These are phyloP conservation scores for Phytophthora vignae DNA, from an alignment of 352 stramenopile species.

Conservation along the genomic window DNA sequence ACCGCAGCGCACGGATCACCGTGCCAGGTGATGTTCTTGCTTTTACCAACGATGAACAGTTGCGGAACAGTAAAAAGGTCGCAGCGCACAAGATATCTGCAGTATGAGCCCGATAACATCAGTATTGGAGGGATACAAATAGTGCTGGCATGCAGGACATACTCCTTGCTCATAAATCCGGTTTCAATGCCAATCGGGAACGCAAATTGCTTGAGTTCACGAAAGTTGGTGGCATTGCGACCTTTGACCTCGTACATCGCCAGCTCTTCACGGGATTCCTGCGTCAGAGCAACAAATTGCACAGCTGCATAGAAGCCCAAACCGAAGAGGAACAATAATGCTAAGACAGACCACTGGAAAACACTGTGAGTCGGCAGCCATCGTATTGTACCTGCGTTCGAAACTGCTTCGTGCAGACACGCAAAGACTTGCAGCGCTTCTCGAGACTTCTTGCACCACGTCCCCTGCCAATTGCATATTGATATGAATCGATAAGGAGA, in stretches of 20 bases:
- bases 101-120: conserved; percentile 10
- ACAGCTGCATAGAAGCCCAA: conserved; percentile 37
- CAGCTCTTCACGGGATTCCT: conserved; percentile 73
- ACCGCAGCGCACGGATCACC: conserved; percentile 44
- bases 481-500: neutral
- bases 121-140: neutral
- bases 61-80: conserved; percentile 62
- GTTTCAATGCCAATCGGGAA: conserved; percentile 79
- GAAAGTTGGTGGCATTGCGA: conserved; percentile 61
- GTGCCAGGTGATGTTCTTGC: conserved; percentile 67
- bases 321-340: conserved; percentile 11
- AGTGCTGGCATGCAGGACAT: conserved; percentile 11
- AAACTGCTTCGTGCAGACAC: conserved; percentile 46
- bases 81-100: conserved; percentile 72
- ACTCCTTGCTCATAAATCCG: conserved; percentile 77
- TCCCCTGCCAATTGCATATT: conserved; percentile 43
- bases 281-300: conserved; percentile 73
- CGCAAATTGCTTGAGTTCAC: conserved; percentile 52
- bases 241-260: conserved; percentile 70
- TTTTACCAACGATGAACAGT: conserved; percentile 70
- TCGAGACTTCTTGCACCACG: conserved; percentile 69
- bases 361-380: conserved; percentile 1
- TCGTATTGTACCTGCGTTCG: conserved; percentile 39
- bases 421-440: conserved; percentile 59
- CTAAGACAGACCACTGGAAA: conserved; percentile 12